phyloP scores from a whole-genome alignment of 2,329 filamentous ascomycete genomes.

The Nemania diffusa region DNA sequence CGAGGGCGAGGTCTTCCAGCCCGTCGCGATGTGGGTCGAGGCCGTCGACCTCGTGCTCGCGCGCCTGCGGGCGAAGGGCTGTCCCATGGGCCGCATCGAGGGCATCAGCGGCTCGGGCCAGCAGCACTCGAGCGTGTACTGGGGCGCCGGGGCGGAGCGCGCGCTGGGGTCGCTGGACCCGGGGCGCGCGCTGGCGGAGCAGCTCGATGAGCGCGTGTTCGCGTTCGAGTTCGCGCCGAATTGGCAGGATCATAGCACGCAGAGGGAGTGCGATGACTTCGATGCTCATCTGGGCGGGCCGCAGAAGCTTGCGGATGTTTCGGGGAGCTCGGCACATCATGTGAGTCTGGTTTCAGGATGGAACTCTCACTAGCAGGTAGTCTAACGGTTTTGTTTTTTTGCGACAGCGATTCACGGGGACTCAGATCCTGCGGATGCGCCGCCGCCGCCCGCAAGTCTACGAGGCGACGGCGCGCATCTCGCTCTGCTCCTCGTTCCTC shows the following conservation, averaged over 20 bases:
- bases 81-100: conserved; percentile 78
- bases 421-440: conserved; percentile 91
- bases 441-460: conserved; percentile 85
- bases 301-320: conserved; percentile 77
- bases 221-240: conserved; percentile 91
- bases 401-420: conserved; percentile 88
- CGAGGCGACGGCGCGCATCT: conserved; percentile 82
- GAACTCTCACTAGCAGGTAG: background rate
- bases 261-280: conserved; percentile 89
- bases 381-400: conserved; percentile 26
- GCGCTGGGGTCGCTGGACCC: conserved; percentile 71
- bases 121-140: conserved; percentile 98
- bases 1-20: conserved; percentile 91
- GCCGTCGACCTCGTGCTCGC: conserved; percentile 86
- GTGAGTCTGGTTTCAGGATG: conserved; percentile 60
- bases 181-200: conserved; percentile 72
- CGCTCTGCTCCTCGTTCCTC: conserved; percentile 93
- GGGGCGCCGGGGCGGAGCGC: conserved; percentile 76
- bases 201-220: conserved; percentile 75
- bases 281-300: conserved; percentile 75
- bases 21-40: conserved; percentile 94
- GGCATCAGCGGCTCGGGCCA: conserved; percentile 93
- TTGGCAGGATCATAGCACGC: conserved; percentile 97
- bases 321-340: conserved; percentile 94
- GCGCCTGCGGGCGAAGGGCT: conserved; percentile 74